Evolutionary conservation across 73 alveolate genomes (phyloP), one percentile per base, ranked within the genome.

Genomic region (Paramecium primaurelia): DNA sequence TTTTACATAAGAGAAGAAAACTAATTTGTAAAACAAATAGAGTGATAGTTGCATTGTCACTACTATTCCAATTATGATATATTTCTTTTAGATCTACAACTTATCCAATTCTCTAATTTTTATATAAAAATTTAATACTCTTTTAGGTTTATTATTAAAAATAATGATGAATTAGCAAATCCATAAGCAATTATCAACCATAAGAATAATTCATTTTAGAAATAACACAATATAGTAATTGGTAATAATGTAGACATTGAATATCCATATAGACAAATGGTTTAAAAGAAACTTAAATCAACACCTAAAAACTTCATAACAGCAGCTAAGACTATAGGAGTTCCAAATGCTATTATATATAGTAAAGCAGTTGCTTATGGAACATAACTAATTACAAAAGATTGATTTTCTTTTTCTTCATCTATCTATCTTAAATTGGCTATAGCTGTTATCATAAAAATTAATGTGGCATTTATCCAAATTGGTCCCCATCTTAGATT

Each of bases 201-300:
- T 73, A 37, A 73, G 34, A 73, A 38, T 32, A 73, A 20, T 30
- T 25, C 47, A 73, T 73, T 37, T 73, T 34, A 40, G 32, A 73
- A 37, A 73, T 34, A 40, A 38, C 87, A 73, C 37, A 73, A 73
- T 18, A 73, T 30, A 5, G 87, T 73, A 1, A 73, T 38, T 14
- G 87, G 87, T 16, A 73, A 40, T 73, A 73, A n/a, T 10, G 87
- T 73, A n/a, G 87, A 73, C 87, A 73, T 73, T 6, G 87, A 73
- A 9, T 73, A 73, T 16, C 87, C 87, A 73, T 73, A 73, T 3
- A 73, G 10, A n/a, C 87, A 73, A 3, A 73, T 37, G 3, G 87
- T 73, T 40, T 36, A 73, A 7, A 73, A 73, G 87, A 73, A 73
- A 37, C 87, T 40, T 22, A 73, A 40, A 8, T 73, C 87, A 12